These are phyloP conservation scores for Auxenochlorella pyrenoidosa DNA, from an alignment of 139 green algal species.

Conservation along the genomic window DNA sequence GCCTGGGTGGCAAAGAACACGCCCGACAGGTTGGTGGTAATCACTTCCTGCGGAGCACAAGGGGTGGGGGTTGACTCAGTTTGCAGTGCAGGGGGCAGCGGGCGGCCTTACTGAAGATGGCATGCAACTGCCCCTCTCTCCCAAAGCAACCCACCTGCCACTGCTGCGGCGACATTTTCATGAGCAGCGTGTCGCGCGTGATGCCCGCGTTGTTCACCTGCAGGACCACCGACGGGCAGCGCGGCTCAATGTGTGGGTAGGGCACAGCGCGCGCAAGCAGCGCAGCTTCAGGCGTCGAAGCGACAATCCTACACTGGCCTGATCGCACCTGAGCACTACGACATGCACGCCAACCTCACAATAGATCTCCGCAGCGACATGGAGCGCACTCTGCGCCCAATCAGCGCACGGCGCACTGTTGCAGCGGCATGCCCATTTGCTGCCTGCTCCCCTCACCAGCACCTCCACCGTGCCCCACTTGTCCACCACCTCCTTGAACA, in stretches of 20 bases:
- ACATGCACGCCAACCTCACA: too few relatives aligned
- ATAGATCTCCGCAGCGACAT: too few relatives aligned
- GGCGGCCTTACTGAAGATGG: too few relatives aligned
- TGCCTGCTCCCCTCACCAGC: constrained; percentile 83
- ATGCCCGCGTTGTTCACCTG: constrained; percentile 26
- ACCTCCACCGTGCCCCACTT: constrained; percentile 95
- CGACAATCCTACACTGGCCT: too few relatives aligned
- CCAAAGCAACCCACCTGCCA: constrained; percentile 62
- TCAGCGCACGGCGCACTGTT: too few relatives aligned
- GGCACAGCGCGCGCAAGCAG: too few relatives aligned
- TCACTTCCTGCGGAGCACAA: constrained; percentile 82
- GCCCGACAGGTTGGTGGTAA: constrained; percentile 95
- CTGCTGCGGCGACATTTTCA: constrained; percentile 96
- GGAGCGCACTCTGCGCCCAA: too few relatives aligned
- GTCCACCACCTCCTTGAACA: constrained; percentile 77
- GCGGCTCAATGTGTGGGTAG: too few relatives aligned
- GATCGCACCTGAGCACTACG: too few relatives aligned
- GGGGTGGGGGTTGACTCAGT: too few relatives aligned
- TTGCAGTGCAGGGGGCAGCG: too few relatives aligned
- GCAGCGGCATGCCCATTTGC: background rate
- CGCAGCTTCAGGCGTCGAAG: too few relatives aligned
- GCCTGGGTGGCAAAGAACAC: constrained; percentile 95
- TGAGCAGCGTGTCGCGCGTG: constrained; percentile 78
- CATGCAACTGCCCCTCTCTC: background rate
- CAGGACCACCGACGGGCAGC: background rate